Percentiles rank a stretch among this genome's conserved stretches.
These are phyloP conservation scores for Ceratobasidium papillatum DNA, from an alignment of 1,284 basidiomycete genomes.

Conservation along the genomic window DNA sequence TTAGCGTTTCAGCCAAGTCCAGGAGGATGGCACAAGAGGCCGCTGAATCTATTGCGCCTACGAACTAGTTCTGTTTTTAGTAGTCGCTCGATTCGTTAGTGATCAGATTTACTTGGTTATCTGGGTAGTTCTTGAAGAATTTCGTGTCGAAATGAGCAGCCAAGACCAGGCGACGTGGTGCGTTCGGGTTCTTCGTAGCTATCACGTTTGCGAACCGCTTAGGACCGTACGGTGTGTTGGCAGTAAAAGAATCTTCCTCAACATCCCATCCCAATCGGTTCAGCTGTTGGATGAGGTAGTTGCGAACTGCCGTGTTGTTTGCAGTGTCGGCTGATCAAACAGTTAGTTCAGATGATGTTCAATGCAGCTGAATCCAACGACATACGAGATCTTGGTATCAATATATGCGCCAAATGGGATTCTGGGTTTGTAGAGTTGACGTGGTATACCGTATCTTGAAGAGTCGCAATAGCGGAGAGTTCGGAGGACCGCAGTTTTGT, in stretches of 20 bases:
- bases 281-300: conserved; percentile 77
- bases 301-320: conserved; percentile 80
- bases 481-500: no score
- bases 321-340: conserved; percentile 68
- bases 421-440: conserved; percentile 68
- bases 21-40: conserved; percentile 94
- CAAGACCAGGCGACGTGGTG: conserved; percentile 82
- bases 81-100: conserved; percentile 20
- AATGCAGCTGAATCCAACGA: conserved; percentile 42
- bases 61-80: conserved; percentile 67
- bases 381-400: conserved; percentile 83
- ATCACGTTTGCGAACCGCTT: conserved; percentile 91
- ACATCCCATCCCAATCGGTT: conserved; percentile 82
- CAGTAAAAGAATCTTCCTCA: conserved; percentile 82
- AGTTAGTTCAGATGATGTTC: conserved; percentile 40
- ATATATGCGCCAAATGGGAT: conserved; percentile 80
- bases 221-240: conserved; percentile 81
- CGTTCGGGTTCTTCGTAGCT: conserved; percentile 91
- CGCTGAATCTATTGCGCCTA: conserved; percentile 98
- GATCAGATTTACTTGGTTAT: conserved; percentile 68
- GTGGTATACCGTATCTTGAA: conserved; percentile 69
- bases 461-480: no score
- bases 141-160: conserved; percentile 98
- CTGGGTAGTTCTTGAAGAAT: conserved; percentile 76
- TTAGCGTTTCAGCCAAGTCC: conserved; percentile 84